Evolutionary conservation across 495 filamentous ascomycete genomes (phyloP).

Genomic region (Lineolata rhizophorae): DNA sequence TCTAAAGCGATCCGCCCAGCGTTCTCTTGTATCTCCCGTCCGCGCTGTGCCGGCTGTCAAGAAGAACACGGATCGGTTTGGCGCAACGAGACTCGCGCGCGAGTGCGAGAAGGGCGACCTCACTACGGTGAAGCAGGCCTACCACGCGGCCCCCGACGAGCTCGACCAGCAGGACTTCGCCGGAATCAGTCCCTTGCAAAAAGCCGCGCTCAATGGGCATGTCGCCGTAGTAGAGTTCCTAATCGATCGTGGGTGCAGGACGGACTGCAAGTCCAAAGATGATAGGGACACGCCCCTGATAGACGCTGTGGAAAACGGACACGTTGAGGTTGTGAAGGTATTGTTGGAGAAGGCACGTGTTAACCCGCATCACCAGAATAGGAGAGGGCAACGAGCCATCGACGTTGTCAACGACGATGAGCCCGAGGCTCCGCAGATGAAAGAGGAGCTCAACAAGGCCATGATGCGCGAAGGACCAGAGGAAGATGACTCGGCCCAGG

Average conservation of each 20-base stretch:
- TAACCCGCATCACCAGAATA: constrained; percentile 71
- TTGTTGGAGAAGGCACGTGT: constrained; percentile 58
- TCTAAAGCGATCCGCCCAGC: constrained; percentile 10
- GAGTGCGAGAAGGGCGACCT: constrained; percentile 60
- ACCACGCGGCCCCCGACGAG: constrained; percentile 61
- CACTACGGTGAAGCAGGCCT: constrained; percentile 41
- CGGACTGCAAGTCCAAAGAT: constrained; percentile 47
- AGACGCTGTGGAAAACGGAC: constrained; percentile 87
- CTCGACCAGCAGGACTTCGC: constrained; percentile 81
- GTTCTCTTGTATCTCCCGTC: constrained; percentile 10
- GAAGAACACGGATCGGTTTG: constrained; percentile 67
- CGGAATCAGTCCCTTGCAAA: constrained; percentile 81
- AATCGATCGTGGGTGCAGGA: constrained; percentile 57
- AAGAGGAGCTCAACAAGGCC: constrained; percentile 21
- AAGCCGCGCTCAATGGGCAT: constrained; percentile 66
- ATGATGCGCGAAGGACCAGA: constrained; percentile 21
- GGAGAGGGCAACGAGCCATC: constrained; percentile 66
- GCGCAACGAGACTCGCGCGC: constrained; percentile 63
- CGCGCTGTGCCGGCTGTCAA: constrained; percentile 28
- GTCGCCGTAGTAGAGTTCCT: constrained; percentile 64
- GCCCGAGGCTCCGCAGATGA: constrained; percentile 31
- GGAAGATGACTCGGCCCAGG: constrained; percentile 28
- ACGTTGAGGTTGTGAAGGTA: constrained; percentile 73
- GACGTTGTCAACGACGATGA: constrained; percentile 52
- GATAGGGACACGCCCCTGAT: constrained; percentile 86